Evolutionary conservation across 164 flowering plant genomes (phyloP).

Genomic region (Nelumbo lutea): DNA sequence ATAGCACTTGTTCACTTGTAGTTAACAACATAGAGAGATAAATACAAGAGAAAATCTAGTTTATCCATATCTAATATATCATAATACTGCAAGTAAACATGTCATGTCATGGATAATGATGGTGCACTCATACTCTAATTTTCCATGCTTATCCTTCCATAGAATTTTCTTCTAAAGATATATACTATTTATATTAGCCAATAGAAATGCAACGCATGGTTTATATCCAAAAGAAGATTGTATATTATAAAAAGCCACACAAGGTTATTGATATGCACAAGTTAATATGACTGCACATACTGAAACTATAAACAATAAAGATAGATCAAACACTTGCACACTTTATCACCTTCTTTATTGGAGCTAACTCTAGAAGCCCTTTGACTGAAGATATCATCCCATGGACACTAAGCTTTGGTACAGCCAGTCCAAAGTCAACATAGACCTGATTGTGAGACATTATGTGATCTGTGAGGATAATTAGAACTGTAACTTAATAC

Average conservation of each 20-base stretch:
- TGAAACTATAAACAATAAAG: neutral
- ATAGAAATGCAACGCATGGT: too few species aligned
- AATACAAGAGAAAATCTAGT: too few species aligned
- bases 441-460: slow-evolving; percentile 48
- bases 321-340: neutral
- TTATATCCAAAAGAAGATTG: too few species aligned
- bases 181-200: too few species aligned
- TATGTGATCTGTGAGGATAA: neutral
- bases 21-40: too few species aligned
- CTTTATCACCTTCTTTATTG: slow-evolving; percentile 68
- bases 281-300: neutral
- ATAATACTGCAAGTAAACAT: too few species aligned
- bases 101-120: neutral
- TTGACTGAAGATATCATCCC: slow-evolving; percentile 89
- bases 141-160: too few species aligned
- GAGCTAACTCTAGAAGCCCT: slow-evolving; percentile 85
- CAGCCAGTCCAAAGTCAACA: slow-evolving; percentile 89
- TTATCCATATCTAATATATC: too few species aligned
- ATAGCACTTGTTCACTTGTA: too few species aligned
- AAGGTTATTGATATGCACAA: neutral
- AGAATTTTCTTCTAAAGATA: too few species aligned
- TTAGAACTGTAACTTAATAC: neutral
- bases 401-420: slow-evolving; percentile 82
- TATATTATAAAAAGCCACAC: too few species aligned
- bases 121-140: neutral